Evolutionary conservation across 768 basidiomycete genomes (phyloP), one percentile per base, ranked within the genome.

Genomic region (Boletus rex-veris): DNA sequence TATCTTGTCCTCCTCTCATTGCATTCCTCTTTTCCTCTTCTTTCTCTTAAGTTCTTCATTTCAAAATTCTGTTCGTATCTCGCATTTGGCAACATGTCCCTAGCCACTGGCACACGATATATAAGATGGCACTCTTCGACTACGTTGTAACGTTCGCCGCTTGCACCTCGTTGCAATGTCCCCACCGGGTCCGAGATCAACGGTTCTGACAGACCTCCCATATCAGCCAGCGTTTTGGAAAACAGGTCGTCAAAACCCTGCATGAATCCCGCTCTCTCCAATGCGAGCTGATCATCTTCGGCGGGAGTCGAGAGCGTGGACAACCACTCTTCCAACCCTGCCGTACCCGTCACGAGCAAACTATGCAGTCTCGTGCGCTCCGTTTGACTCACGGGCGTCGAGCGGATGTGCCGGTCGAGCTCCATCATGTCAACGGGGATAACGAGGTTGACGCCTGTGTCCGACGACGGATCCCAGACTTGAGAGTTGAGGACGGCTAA

Each of bases 311-410:
- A 68, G 48, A 68, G 62, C 28, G 61, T 63, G 5, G 71, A 62
- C 40, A 90, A 56, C 88, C 88, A 92, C 57, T 87, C 87, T 59
- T 90, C 89, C 41, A 92, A 63, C 9, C 67, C 73, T 11, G 80
- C 77, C 26, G 80, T 77, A 0, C 84, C 86, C 1, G 76, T 74
- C 4, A 88, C 71, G 30, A 91, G 73, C 45, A 91, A 61, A 59
- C 88, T 90, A 38, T 80, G 73, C 24, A 91, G 66, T n/a, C 89
- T 75, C 12, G 86, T 84, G 31, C 81, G 71, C 58, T 91, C 90
- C 5, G 90, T 92, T 61, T 86, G 84, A 52, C 74, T 88, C 43
- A 83, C 67, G 3, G 80, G 78, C 5, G 81, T 71, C 21, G 80
- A 75, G 51, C 69, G 75, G 16, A 73, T 61, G 31, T 64, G 53